Percentiles rank a stretch among this genome's conserved stretches.
phyloP scores from a whole-genome alignment of 2,329 filamentous ascomycete genomes.

The Penicillium fuscoglaucum region DNA sequence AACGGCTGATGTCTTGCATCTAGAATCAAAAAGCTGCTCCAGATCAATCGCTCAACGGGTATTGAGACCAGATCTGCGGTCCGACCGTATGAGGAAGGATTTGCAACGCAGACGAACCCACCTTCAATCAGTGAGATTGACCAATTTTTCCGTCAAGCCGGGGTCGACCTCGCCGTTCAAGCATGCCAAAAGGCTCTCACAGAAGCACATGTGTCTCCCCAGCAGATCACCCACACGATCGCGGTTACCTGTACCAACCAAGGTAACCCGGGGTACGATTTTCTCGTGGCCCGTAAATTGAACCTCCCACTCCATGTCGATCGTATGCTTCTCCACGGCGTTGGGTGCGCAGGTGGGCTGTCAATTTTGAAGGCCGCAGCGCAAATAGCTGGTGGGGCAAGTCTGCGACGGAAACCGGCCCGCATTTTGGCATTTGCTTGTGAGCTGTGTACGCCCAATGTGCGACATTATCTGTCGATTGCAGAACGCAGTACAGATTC shows the following conservation, averaged over 20 bases:
- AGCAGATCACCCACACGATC: conserved; percentile 63
- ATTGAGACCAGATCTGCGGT: conserved; percentile 5
- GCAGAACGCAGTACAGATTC: background rate
- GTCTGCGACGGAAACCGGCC: conserved; percentile 59
- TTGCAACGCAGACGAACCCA: background rate
- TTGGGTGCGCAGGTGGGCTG: conserved; percentile 66
- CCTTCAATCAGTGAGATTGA: background rate
- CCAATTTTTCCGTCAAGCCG: background rate
- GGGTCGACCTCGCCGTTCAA: conserved; percentile 1
- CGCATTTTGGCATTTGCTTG: conserved; percentile 63
- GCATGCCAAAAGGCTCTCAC: background rate
- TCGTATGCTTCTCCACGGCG: conserved; percentile 65
- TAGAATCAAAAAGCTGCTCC: conserved; percentile 1
- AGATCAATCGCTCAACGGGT: background rate
- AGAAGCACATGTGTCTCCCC: background rate
- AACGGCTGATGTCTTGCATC: background rate
- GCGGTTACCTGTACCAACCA: conserved; percentile 69
- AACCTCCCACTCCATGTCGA: conserved; percentile 61
- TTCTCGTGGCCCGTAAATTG: conserved; percentile 61
- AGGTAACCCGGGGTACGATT: conserved; percentile 68
- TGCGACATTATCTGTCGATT: background rate
- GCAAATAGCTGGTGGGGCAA: conserved; percentile 64
- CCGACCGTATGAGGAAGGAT: background rate
- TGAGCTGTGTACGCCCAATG: conserved; percentile 19
- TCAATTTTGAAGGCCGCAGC: conserved; percentile 64